Base-by-base conservation (phyloP, 805 yeast species). In the Metschnikowia kunwiensis region DNA sequence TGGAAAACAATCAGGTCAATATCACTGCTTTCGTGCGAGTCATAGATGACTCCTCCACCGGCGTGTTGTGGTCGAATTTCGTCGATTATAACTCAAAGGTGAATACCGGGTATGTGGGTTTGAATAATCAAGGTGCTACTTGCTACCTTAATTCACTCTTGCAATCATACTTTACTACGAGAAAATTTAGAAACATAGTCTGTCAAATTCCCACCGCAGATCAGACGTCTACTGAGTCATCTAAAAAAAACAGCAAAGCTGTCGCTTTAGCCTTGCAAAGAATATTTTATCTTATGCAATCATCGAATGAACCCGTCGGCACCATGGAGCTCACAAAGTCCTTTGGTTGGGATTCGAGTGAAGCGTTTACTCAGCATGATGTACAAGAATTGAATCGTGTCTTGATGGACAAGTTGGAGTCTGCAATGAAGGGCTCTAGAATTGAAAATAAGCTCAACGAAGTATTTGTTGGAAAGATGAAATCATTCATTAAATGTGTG, bases 91-190 rank as follows among this genome's bases (percentile, higher is more conserved):
- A 93, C 60, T 88, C 97, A 1, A 87, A 88, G 57, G 76, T 80
- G 50, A 78, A 68, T 34, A 86, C 97, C 0, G 97, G 97, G 0
- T 88, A 72, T 56, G 95, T 88, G 7, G 99, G 99, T 1, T 75
- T 93, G 44, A 82, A 78, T 47, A 93, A 93, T 55, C 99, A 93
- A 65, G 99, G 98, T 45, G 99, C 99, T 2, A 93, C 99, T 0
- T 93, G 99, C 60, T 93, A 93, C 61, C 74, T 93, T 55, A 93
- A 93, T 58, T 91, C 97, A 0, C 70, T 93, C 41, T 62, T 93
- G 36, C 98, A 93, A 60, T 85, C 96, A 8, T 84, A 93, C 49
- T 93, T 72, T 58, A 86, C 86, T 54, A 93, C 98, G 0, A 79
- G 78, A 45, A 66, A 69, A 20, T 93, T 93, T 63, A 74, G 97